These are phyloP conservation scores for Malassezia slooffiae DNA, from an alignment of 1,284 basidiomycete genomes.

Conservation along the genomic window DNA sequence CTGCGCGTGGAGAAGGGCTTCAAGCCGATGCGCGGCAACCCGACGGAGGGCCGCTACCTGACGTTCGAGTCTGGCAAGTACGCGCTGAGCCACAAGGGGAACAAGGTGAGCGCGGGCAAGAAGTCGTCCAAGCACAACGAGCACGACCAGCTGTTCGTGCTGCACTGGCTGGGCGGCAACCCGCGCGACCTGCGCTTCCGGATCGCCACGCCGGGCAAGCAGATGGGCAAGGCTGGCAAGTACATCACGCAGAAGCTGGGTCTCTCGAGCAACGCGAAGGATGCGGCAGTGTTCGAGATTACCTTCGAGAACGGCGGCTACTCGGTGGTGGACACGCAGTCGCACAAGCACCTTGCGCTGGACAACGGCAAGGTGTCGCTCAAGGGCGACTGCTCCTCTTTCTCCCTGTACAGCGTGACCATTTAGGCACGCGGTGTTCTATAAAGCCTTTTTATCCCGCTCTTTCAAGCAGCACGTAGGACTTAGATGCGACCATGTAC, in stretches of 20 bases:
- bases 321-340: background rate
- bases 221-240: background rate
- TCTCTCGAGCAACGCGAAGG: slow-evolving; percentile 2
- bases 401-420: slow-evolving; percentile 5
- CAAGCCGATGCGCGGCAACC: slow-evolving; percentile 21
- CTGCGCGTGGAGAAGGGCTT: slow-evolving; percentile 18
- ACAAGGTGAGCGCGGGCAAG: background rate
- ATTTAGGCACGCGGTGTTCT: background rate
- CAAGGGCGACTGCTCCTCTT: background rate
- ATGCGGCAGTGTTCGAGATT: slow-evolving; percentile 11
- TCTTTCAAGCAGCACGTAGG: no score
- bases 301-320: slow-evolving; percentile 14
- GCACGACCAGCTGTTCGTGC: slow-evolving; percentile 6
- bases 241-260: slow-evolving; percentile 8
- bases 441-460: no score
- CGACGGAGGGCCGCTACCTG: slow-evolving; percentile 26
- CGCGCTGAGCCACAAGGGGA: slow-evolving; percentile 15
- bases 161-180: slow-evolving; percentile 5
- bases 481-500: no score
- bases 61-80: slow-evolving; percentile 17
- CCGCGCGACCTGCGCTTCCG: slow-evolving; percentile 7
- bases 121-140: background rate
- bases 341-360: background rate
- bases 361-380: background rate
- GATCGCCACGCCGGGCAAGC: background rate